Evolutionary conservation across 1,139 yeast genomes (phyloP), one percentile per base, ranked within the genome.

Genomic region (Hyphopichia pseudoburtonii): DNA sequence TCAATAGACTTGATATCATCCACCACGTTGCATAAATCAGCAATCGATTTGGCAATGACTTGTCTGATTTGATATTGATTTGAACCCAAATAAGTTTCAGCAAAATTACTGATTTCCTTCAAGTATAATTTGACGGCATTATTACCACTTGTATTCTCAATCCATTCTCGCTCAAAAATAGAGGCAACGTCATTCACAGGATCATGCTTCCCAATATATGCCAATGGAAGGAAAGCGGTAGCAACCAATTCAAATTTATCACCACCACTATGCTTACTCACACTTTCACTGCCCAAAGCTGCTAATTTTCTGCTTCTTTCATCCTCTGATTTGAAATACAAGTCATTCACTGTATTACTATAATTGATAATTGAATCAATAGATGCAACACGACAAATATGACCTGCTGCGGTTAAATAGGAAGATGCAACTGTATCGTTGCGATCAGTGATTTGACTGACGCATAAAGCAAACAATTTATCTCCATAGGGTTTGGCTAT

Each of bases 391-490:
- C 89, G 79, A 48, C 87, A 79, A 17, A 86, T 63, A 51, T 89
- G 83, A 1, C 96, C 97, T 21, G 87, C 78, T 0, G 96, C 79
- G 2, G 82, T 72, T 0, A 97, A 92, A 63, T 78, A 92, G 0
- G 96, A 78, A 3, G 81, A 71, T 0, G 88, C 74, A 10, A 90
- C 79, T 0, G 95, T 76, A 29, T 77, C 81, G 55, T 87, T 89
- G 37, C 82, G 69, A 54, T 87, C 95, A 32, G 70, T 70, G 36
- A 88, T 59, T 52, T 86, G 94, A 19, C 68, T 60, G 6, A 66
- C 56, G 34, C 89, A 76, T 3, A 80, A 67, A 36, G 73, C 71
- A 42, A 90, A 61, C 14, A 90, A 60, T 12, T 69, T 63, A 38
- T 82, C 86, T 8, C 90, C 85, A 50, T 76, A 78, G 0, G 86